These are phyloP conservation scores for Phaeosphaeria sp. DNA, from an alignment of 2,329 filamentous ascomycete species.

Conservation along the genomic window DNA sequence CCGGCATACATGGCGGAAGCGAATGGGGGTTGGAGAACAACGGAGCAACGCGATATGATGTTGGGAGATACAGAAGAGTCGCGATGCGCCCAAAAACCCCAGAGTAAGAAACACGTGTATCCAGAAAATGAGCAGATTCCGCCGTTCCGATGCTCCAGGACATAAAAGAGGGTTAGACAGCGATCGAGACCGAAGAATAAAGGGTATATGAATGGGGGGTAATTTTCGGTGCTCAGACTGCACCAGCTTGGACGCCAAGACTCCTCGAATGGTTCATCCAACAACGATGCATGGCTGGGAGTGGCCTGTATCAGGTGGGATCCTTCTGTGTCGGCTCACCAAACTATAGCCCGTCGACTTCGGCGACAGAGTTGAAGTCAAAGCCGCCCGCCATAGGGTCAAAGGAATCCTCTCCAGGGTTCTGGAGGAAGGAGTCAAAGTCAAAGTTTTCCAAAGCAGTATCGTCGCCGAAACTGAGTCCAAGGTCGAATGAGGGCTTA, in stretches of 20 bases:
- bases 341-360: constrained; percentile 21
- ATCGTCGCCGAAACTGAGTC: constrained; percentile 56
- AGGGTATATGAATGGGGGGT: constrained; percentile 30
- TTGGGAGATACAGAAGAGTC: neutral
- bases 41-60: neutral
- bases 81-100: neutral
- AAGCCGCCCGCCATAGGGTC: constrained; percentile 41
- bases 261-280: constrained; percentile 3
- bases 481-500: constrained; percentile 47
- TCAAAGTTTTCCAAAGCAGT: constrained; percentile 70
- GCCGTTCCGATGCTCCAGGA: constrained; percentile 22
- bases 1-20: neutral
- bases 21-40: neutral
- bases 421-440: constrained; percentile 71
- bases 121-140: neutral
- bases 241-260: neutral
- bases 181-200: constrained; percentile 22
- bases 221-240: constrained; percentile 16
- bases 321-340: constrained; percentile 1
- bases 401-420: constrained; percentile 53
- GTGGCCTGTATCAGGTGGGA: constrained; percentile 1
- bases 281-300: constrained; percentile 3
- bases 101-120: neutral
- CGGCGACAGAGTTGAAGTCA: constrained; percentile 44
- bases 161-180: constrained; percentile 5